Conservation (phyloP, 2,329 filamentous ascomycete species). For the Dothiorella sarmentorum region DNA sequence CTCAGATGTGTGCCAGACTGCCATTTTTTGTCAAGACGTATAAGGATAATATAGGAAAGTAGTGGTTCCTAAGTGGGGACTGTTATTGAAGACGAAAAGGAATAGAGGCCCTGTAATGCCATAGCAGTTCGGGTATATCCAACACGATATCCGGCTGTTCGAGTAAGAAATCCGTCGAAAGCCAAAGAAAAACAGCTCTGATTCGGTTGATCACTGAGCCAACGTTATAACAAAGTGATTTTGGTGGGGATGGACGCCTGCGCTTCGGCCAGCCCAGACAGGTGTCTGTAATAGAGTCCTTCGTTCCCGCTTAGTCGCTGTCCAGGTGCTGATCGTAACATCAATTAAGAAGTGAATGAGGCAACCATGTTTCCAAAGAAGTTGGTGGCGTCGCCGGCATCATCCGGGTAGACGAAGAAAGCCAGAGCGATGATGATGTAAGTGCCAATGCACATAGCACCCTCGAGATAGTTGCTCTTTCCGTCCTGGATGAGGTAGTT, state of each 20-base stretch:
- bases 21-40: neutral
- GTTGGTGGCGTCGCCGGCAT: conserved; percentile 36
- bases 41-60: neutral
- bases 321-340: neutral
- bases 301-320: neutral
- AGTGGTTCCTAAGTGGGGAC: neutral
- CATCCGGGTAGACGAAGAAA: conserved; percentile 59
- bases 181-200: neutral
- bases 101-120: neutral
- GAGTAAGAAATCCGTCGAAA: conserved; percentile 6
- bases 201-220: neutral
- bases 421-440: conserved; percentile 60
- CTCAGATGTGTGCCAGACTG: neutral
- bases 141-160: neutral
- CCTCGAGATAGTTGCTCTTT: conserved; percentile 82
- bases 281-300: neutral
- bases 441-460: conserved; percentile 56
- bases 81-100: neutral
- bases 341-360: neutral
- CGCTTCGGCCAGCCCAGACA: neutral
- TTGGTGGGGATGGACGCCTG: neutral
- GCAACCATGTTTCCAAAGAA: neutral
- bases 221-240: neutral
- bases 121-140: conserved; percentile 1
- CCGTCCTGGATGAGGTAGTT: conserved; percentile 85